Evolutionary conservation across 75 land plant genomes (phyloP).

Genomic region (Isoetes taiwanensis): DNA sequence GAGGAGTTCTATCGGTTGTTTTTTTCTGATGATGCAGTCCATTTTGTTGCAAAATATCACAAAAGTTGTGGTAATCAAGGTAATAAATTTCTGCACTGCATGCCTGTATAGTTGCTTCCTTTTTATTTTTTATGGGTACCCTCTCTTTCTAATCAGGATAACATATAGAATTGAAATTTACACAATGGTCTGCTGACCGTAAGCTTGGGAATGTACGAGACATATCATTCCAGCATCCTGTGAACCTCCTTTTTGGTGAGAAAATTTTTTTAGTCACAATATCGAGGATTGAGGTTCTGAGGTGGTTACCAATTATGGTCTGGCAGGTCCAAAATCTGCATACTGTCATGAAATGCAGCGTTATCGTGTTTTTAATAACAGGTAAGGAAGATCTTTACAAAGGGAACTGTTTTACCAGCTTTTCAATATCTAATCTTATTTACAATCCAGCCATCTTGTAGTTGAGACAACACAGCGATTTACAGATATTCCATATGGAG

Average conservation of each 20-base stretch:
- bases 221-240: conserved; percentile 83
- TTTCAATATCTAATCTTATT: neutral
- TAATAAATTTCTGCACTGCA: conserved; percentile 8
- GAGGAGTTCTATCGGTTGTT: conserved; percentile 63
- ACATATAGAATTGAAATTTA: conserved; percentile 57
- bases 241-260: conserved; percentile 78
- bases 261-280: neutral
- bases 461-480: conserved; percentile 75
- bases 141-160: neutral
- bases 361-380: conserved; percentile 58
- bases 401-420: neutral
- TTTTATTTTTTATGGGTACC: neutral
- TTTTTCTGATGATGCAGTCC: conserved; percentile 49
- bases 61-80: conserved; percentile 86
- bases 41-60: conserved; percentile 55
- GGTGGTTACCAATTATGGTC: neutral
- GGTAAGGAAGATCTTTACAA: conserved; percentile 33
- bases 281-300: neutral
- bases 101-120: neutral
- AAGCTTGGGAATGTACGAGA: conserved; percentile 68
- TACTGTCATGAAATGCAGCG: conserved; percentile 64
- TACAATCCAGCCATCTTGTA: conserved; percentile 49
- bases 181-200: conserved; percentile 48
- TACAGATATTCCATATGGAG: conserved; percentile 77
- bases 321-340: conserved; percentile 62